These are phyloP conservation scores for Penicillium coprophilum DNA, from an alignment of 495 filamentous ascomycete genomes.

Conservation along the genomic window DNA sequence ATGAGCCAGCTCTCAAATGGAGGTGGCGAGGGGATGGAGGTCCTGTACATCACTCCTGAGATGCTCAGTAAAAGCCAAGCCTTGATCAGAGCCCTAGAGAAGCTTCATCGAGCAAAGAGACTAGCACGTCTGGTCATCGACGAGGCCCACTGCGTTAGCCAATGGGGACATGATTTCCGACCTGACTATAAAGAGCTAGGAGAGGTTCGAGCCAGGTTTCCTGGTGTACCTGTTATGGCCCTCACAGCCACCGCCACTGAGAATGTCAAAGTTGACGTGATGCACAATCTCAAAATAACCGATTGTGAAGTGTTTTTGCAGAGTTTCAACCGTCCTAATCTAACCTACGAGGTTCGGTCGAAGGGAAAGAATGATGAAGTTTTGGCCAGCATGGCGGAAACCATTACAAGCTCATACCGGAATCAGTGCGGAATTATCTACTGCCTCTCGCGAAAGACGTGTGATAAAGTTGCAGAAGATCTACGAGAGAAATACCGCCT, in stretches of 20 bases:
- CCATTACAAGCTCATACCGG: constrained; percentile 64
- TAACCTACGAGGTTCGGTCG: constrained; percentile 76
- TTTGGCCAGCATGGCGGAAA: constrained; percentile 63
- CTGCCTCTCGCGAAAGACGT: constrained; percentile 79
- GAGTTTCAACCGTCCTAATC: constrained; percentile 92
- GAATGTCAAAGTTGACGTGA: constrained; percentile 87
- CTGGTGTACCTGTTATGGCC: constrained; percentile 85
- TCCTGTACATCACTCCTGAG: constrained; percentile 94
- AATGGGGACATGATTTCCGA: constrained; percentile 98
- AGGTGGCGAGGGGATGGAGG: constrained; percentile 68
- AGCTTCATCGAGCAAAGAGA: constrained; percentile 61
- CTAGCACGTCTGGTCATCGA: constrained; percentile 94
- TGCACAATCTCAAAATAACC: constrained; percentile 78
- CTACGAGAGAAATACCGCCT: constrained; percentile 62
- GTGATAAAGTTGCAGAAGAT: constrained; percentile 73
- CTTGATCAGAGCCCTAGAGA: constrained; percentile 59
- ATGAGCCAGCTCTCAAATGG: constrained; percentile 56
- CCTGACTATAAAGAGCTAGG: constrained; percentile 92
- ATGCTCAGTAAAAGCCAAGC: constrained; percentile 80
- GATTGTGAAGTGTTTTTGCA: constrained; percentile 75
- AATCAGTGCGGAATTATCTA: constrained; percentile 91
- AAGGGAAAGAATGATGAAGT: constrained; percentile 58
- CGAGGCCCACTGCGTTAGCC: constrained; percentile 97
- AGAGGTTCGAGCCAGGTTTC: constrained; percentile 62
- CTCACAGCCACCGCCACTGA: constrained; percentile 92